Evolutionary conservation across 208 protist genomes (phyloP), one percentile per base, ranked within the genome.

Genomic region (Strigomonas galati): DNA sequence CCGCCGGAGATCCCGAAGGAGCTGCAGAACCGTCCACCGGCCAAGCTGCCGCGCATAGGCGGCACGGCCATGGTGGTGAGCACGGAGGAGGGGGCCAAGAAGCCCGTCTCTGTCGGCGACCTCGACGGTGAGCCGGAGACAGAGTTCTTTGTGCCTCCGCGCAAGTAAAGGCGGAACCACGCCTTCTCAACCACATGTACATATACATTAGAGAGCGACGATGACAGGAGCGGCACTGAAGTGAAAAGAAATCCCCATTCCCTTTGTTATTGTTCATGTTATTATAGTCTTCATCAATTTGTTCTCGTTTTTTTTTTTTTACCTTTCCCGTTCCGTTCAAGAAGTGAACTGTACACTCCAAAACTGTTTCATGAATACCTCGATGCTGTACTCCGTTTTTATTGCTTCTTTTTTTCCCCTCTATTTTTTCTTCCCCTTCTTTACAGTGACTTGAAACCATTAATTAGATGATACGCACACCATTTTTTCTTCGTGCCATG

Each of bases 61-160:
- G 90, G 90, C 9, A 96, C 90, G 14, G 79, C 77, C 15, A 87
- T 96, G 85, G 73, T 89, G 21, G 82, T 93, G n/a, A 81, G 75
- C 7, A 91, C 85, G 12, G 82, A 91, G 46, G 69, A 87, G 0
- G 81, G 81, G 28, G 69, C 79, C 24, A 67, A 78, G 27, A 72
- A 81, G 63, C 87, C 84, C 7, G 52, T 91, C 37, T 80, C 79
- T 51, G 66, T 93, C 17, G 79, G 85, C 40, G 69, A 76, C 7
- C 55, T 89, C 32, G 48, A 51, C 21, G 73, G 81, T 43, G 81
- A 92, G 28, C 43, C 62, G 9, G 67, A 56, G 17, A 69, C 84
- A 37, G 63, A 91, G 59, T 91, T 82, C 68, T 73, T 76, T 40
- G 57, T 76, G 4, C 68, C 74, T 21, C 37, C 54, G 12, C 81